Base-by-base conservation (phyloP, 306 rosid genomes). In the Begonia fuchsioides region DNA sequence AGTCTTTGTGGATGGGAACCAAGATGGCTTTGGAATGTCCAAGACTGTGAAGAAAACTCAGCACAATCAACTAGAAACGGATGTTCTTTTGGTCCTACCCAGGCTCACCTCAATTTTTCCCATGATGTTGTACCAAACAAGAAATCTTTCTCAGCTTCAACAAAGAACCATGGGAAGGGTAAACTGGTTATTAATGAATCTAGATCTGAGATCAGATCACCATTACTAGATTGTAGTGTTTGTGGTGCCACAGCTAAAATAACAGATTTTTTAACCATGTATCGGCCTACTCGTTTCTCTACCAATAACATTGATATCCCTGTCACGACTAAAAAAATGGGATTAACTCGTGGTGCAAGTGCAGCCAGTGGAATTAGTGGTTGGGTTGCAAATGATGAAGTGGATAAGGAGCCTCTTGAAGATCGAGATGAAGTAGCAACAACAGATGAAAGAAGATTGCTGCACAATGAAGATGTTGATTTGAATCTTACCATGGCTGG, bases 1-100 rank as follows among this genome's bases (percentile, higher is more conserved):
- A 86, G 98, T 63, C 85, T 92, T 58, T 92, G 98, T 61, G 98
- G 98, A 38, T 92, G 98, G 98, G 98, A 92, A 77, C 93, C 96
- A 19, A 66, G 96, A 60, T 92, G 98, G 98, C 83, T 71, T 64
- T 70, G 79, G 55, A 83, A 92, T 60, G 75, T 77, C 64, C 98
- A 82, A 67, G 98, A 92, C 60, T 92, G 84, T 61, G 98, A 92
- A 73, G 98, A 92, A 53, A 93, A 92, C 67, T 92, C 98, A 43
- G 96, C 94, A 39, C 98, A 92, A 67, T 92, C 98, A 57, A 93
- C 94, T 65, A 83, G 98, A 67, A 85, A 92, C 75, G 98, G 82
- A 54, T 68, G 81, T 69, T 79, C 87, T 56, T 68, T 81, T 20
- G 87, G 75, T 17, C 98, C 81, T 11, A 72, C 76, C 43, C 77